Conservation (phyloP, 176 grass and related monocot species). For the Otatea glauca region DNA sequence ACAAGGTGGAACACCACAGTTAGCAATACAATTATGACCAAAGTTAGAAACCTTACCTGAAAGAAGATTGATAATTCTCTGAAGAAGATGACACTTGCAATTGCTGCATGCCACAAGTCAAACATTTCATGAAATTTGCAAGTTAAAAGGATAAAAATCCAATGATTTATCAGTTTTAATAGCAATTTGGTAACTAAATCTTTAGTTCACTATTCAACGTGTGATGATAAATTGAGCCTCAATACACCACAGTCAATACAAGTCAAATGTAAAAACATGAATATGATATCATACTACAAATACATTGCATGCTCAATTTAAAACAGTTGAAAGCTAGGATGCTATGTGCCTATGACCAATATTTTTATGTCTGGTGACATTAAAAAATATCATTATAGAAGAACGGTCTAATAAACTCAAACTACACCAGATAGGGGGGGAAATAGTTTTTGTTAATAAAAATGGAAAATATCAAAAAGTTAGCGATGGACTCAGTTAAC, state of each 20-base stretch:
- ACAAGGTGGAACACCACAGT: not conserved
- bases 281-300: not conserved
- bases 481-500: not conserved
- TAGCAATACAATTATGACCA: not conserved
- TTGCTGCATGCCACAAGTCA: slow-evolving; percentile 55
- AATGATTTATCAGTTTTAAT: slow-evolving; percentile 22
- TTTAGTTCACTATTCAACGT: not conserved
- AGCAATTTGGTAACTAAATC: not conserved
- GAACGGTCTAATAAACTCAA: not conserved
- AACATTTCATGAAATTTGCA: slow-evolving; percentile 23
- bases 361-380: slow-evolving; percentile 14
- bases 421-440: not conserved
- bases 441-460: not conserved
- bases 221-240: not conserved
- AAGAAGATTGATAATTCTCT: slow-evolving; percentile 49
- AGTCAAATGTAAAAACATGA: slow-evolving; percentile 6
- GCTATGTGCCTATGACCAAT: not conserved
- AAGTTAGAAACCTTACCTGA: slow-evolving; percentile 46
- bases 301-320: not conserved
- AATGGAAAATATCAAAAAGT: not conserved
- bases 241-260: not conserved
- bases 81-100: slow-evolving; percentile 61
- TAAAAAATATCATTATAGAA: not conserved
- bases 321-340: not conserved
- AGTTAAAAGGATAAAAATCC: slow-evolving; percentile 14